Evolutionary conservation across 371 early-diverging fungal genomes (phyloP), one percentile per base, ranked within the genome.

Genomic region (Mortierella sp.): DNA sequence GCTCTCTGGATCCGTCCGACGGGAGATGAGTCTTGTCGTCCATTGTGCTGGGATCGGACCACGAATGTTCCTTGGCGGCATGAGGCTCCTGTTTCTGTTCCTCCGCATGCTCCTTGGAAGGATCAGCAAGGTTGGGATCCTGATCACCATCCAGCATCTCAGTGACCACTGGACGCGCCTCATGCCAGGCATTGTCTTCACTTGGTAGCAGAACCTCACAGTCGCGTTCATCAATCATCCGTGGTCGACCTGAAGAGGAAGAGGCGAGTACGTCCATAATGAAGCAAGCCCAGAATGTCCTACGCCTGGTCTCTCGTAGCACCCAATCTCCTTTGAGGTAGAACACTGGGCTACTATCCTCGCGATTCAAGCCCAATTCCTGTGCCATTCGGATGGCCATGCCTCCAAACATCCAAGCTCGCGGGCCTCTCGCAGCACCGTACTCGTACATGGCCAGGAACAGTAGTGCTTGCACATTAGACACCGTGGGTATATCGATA

Each of bases 391-490:
- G 83, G 19, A 85, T 79, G 5, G 90, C 88, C 71, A 89, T 82
- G 16, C 88, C 89, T 1, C 79, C 69, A 67, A 85, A 88, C 83
- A 85, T 86, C 88, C 88, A 90, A 10, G 83, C 79, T 25, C 86
- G 81, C 29, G 89, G 86, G 9, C 87, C 88, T 54, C 86, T 58
- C 7, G 85, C 85, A 57, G 85, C 83, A 1, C 91, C 90, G 60
- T 82, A 87, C 43, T 86, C 87, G 72, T 87, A 86, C 56, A 89
- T 55, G 21, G 78, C 53, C n/a, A 90, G 56, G 22, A 89, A 61
- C n/a, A 84, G 21, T 0, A 90, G 52, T 0, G 83, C 87, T 60
- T 87, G 86, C 0, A 85, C 82, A 46, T 83, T 85, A 4, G 81
- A 48, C 9, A 88, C 69, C 28, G 80, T 71, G 10, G 90, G 88